Base-by-base conservation (phyloP, 176 grass and related monocot species). In the Thalia dealbata region DNA sequence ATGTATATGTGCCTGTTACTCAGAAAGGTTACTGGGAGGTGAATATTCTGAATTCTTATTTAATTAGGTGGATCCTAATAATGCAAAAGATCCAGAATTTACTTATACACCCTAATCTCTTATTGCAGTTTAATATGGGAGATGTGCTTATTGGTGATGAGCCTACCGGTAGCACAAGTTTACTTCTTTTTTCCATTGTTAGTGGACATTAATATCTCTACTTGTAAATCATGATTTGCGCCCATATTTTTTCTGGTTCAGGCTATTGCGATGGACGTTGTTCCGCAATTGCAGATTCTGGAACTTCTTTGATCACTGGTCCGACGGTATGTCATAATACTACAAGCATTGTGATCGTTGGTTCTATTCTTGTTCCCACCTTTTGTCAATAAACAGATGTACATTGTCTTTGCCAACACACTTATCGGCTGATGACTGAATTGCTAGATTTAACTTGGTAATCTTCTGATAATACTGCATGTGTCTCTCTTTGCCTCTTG, bases 21-120 rank as follows among this genome's bases (percentile, higher is more conserved):
- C 73, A 64, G 35, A 75, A 75, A 75, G 73, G 73, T 75, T 75
- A 75, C 32, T 75, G 73, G 73, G 56, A 75, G 73, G 73, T 75
- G 41, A 7, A 30, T 62, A n/a, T 35, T 45, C 38, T 46, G n/a
- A 27, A 22, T 71, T 27, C n/a, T 24, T 46, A 6, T 43, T 75
- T 7, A 75, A 42, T 44, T 24, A 41, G 18, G 25, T 61, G 22
- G 7, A 43, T 45, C 24, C 14, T 16, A 13, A 46, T 41, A 1
- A 14, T 74, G 45, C 29, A 74, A 12, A 41, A 41, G 7, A 12
- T 14, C 15, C 30, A 73, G 15, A 28, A 26, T n/a, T 75, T 25
- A 19, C 5, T 63, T 62, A 26, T 30, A 43, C 7, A 3, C 11
- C 10, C 19, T 16, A 54, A 54, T 29, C 13, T n/a, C 11, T 62